Conservation (phyloP, 176 grass and related monocot genomes). For the Tillandsia leiboldiana region DNA sequence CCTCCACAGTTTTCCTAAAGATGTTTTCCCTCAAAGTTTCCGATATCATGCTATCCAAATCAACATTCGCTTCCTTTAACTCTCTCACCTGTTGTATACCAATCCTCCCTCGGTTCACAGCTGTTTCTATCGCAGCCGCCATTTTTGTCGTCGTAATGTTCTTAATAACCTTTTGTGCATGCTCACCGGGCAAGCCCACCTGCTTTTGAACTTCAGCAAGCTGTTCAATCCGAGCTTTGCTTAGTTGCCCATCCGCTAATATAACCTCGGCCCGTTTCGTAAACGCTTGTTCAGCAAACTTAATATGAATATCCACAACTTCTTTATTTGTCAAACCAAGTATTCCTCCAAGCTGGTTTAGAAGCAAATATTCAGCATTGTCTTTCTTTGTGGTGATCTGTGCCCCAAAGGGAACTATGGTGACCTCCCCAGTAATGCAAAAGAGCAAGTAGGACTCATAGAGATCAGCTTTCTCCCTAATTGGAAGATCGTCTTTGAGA, state of each 20-base stretch:
- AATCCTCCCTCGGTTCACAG: constrained; percentile 71
- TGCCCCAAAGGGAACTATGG: constrained; percentile 62
- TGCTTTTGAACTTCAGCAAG: constrained; percentile 81
- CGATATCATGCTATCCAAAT: constrained; percentile 62
- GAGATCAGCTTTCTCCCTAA: constrained; percentile 71
- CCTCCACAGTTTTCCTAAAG: constrained; percentile 65
- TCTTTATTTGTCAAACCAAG: constrained; percentile 76
- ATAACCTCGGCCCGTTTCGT: constrained; percentile 92
- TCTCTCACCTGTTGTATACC: constrained; percentile 70
- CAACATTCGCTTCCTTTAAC: constrained; percentile 65
- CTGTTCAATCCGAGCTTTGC: constrained; percentile 76
- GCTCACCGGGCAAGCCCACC: constrained; percentile 70
- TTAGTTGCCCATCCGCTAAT: constrained; percentile 90
- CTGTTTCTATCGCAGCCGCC: constrained; percentile 67
- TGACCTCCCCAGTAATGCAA: constrained; percentile 78
- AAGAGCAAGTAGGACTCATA: constrained; percentile 80
- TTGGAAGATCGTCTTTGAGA: constrained; percentile 72
- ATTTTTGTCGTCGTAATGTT: constrained; percentile 81
- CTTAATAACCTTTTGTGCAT: constrained; percentile 96
- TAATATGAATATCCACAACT: constrained; percentile 63
- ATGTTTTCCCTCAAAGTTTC: constrained; percentile 72
- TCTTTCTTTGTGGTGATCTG: constrained; percentile 54
- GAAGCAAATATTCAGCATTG: constrained; percentile 62
- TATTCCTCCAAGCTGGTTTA: constrained; percentile 78
- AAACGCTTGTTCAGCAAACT: constrained; percentile 85